A percentile compares a stretch with the other conserved stretches of the same genome.
phyloP scores from a whole-genome alignment of 2,329 filamentous ascomycete genomes.

The Cyphellophora attinorum region DNA sequence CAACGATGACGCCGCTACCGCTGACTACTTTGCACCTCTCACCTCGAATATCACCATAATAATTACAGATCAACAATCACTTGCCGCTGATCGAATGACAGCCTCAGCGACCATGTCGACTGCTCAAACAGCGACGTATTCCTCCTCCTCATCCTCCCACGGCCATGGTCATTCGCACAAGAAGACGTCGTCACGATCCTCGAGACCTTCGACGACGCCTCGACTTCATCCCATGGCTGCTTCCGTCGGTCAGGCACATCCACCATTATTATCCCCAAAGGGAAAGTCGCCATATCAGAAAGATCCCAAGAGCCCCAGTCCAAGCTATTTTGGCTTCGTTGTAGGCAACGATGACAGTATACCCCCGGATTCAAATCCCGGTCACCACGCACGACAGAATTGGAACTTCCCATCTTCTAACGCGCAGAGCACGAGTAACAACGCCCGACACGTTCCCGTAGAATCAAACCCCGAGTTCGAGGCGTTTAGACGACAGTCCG shows the following conservation, averaged over 20 bases:
- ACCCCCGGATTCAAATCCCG: conserved; percentile 50
- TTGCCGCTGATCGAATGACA: too few species aligned
- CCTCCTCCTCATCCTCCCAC: conserved; percentile 12
- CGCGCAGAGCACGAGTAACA: conserved; percentile 57
- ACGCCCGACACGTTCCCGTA: conserved; percentile 60
- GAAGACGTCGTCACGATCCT: conserved; percentile 16
- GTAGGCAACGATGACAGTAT: conserved; percentile 51
- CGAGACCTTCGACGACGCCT: conserved; percentile 35
- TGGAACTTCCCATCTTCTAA: conserved; percentile 67
- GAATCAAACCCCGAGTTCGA: conserved; percentile 77
- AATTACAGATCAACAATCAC: too few species aligned
- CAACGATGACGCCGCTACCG: neutral
- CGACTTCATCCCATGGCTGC: conserved; percentile 43
- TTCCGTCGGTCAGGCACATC: conserved; percentile 46
- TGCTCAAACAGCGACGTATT: conserved; percentile 18
- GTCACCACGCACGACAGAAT: conserved; percentile 55
- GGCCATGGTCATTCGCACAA: conserved; percentile 14
- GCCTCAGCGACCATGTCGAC: conserved; percentile 18
- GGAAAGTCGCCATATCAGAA: conserved; percentile 24
- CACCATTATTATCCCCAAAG: conserved; percentile 38
- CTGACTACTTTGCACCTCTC: neutral
- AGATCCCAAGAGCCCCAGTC: conserved; percentile 43
- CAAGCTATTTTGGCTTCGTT: conserved; percentile 78
- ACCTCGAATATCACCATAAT: neutral
- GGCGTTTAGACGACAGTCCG: conserved; percentile 64